Base-by-base conservation (phyloP, 2,329 filamentous ascomycete genomes). In the Aschersonia sp. region DNA sequence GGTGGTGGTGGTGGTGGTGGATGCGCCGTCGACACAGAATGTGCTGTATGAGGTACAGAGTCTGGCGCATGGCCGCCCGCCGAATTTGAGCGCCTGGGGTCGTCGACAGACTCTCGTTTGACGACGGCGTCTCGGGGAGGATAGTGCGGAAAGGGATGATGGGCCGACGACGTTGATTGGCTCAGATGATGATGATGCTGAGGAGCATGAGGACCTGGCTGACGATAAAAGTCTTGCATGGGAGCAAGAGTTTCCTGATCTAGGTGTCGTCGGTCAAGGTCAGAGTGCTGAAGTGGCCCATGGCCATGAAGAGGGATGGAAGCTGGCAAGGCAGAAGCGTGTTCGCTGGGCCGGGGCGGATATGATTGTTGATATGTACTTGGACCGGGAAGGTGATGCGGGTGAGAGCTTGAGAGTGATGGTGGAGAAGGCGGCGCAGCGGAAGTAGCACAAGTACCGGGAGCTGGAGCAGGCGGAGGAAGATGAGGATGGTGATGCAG, bases 101-200 rank as follows among this genome's bases (percentile, higher is more conserved):
- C 71, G 50, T 76, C 73, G 50, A 61, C 63, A 41, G 69, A 65
- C 51, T 80, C 77, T 54, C 75, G 67, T 63, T 80, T 80, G 61
- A 79, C 69, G 55, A 70, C 63, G 45, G 72, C 65, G 31, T 79
- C 75, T 58, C 73, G 64, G 9, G 66, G 59, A 50, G 66, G 57
- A 56, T 72, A 76, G 10, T 66, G 57, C 44, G 67, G 60, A 56
- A 69, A 72, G 30, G 62, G 56, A 45, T 64, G 61, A 55, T 70
- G 70, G 52, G 67, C 67, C 53, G 68, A 68, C 46, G 69, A 68
- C 49, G 66, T 67, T 53, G 68, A 58, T 46, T 57, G 57, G 47
- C 51, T 51, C 45, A 47, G 49, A 47, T 56, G 50, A 39, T 50
- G 52, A 43, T 51, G 53, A 14, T 51, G 52, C 7, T 53, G 51